These are phyloP conservation scores for Cystobasidiopsis lactophilus DNA, from an alignment of 768 basidiomycete species.

Conservation along the genomic window DNA sequence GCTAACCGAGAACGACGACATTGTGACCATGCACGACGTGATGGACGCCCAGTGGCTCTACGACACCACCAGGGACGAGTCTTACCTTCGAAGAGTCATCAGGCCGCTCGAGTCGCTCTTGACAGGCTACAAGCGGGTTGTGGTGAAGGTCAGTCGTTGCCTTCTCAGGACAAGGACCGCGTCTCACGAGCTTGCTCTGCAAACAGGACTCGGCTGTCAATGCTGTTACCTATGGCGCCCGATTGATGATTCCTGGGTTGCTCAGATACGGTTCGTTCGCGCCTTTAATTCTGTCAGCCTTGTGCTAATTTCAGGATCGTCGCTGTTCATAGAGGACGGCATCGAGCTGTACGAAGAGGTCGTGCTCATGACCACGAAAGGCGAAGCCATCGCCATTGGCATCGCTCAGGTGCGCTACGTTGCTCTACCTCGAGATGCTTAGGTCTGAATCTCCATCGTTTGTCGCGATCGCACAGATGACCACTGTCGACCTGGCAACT, in stretches of 20 bases:
- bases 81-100: conserved; percentile 84
- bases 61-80: conserved; percentile 91
- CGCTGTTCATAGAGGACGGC: conserved; percentile 44
- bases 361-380: conserved; percentile 97
- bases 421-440: too few species aligned
- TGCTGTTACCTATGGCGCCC: conserved; percentile 96
- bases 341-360: conserved; percentile 89
- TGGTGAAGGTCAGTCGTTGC: conserved; percentile 42
- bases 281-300: background rate
- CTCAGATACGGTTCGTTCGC: conserved; percentile 49
- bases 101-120: conserved; percentile 83
- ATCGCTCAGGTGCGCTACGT: conserved; percentile 9
- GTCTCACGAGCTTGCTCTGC: background rate
- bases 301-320: background rate
- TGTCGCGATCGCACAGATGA: conserved; percentile 44
- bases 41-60: conserved; percentile 97
- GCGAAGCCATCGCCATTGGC: conserved; percentile 26
- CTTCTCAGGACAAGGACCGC: background rate
- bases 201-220: conserved; percentile 73
- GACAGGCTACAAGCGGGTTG: conserved; percentile 91
- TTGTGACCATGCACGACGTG: conserved; percentile 99
- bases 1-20: conserved; percentile 90
- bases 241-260: conserved; percentile 97
- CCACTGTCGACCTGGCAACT: conserved; percentile 88
- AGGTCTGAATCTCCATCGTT: too few species aligned